Base-by-base conservation (phyloP, 2,329 filamentous ascomycete genomes). In the Colletotrichum sp. region DNA sequence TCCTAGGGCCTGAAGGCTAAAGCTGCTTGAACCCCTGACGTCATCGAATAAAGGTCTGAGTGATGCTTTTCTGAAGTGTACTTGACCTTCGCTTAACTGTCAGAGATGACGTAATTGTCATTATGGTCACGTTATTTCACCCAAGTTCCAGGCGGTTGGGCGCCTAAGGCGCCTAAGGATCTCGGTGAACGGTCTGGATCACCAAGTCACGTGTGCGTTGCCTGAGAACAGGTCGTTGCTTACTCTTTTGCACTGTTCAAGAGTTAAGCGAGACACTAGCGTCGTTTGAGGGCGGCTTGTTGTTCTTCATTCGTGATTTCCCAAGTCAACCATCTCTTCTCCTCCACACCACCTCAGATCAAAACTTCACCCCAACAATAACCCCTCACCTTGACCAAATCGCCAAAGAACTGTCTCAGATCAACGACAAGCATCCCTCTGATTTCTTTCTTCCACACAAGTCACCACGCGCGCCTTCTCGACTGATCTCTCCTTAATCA, bases 161-260 rank as follows among this genome's bases (percentile, higher is more conserved):
- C 72, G 52, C 67, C 72, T 72, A 1, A 73, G 70, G 73, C 69
- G 57, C 34, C 70, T 18, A 65, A 52, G 28, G 28, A 24, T 24
- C 34, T 30, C 18, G n/a, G 62, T 72, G 55, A 75, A 52, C 21
- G 6, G 24, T 52, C 15, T 57, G 18, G 28, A 73, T 69, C 57
- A 52, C 32, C 62, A 73, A 39, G 49, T 76, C 74, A 76, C 74
- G 74, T 76, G 74, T 39, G 16, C 12, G 15, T 5, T 7, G 18
- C 32, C 15, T 2, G 24, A 18, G n/a, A 44, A 5, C n/a, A 30
- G n/a, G 24, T 9, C 12, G 63, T 18, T 21, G 34, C 32, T 72
- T 30, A 44, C 69, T 67, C 16, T 7, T 15, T 16, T 24, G 3
- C 6, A 18, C 5, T 32, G 12, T 12, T 6, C 30, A 5, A 44